Conservation (phyloP, 768 basidiomycete species). For the Rhizopogon vinicolor region DNA sequence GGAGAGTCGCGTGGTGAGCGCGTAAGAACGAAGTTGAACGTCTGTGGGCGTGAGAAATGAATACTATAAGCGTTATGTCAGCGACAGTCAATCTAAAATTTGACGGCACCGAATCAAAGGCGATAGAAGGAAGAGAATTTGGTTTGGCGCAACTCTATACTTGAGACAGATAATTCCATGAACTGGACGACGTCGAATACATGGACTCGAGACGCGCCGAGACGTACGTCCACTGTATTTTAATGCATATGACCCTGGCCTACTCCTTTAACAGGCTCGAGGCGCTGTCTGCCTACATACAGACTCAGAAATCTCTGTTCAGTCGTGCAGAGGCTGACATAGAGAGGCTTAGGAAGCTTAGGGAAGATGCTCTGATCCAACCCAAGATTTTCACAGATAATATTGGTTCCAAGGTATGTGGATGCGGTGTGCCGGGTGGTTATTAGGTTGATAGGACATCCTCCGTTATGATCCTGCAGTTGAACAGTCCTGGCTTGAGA, state of each 20-base stretch:
- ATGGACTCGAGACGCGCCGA: conserved; percentile 32
- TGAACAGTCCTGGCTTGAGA: conserved; percentile 27
- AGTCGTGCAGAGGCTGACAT: conserved; percentile 61
- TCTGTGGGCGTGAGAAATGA: conserved; percentile 17
- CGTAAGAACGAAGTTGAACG: conserved; percentile 3
- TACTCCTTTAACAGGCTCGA: conserved; percentile 27
- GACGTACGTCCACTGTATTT: conserved; percentile 19
- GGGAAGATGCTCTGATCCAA: conserved; percentile 30
- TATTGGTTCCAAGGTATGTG: conserved; percentile 31
- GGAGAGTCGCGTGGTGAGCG: conserved; percentile 10
- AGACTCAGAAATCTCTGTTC: conserved; percentile 55
- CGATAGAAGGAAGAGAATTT: background rate
- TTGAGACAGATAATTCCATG: conserved; percentile 21
- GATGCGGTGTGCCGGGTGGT: background rate
- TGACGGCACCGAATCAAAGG: conserved; percentile 1
- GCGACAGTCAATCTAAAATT: conserved; percentile 11
- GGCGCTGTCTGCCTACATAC: conserved; percentile 64
- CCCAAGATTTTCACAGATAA: conserved; percentile 30
- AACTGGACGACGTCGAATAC: conserved; percentile 24
- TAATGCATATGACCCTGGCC: conserved; percentile 2
- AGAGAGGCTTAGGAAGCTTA: conserved; percentile 45
- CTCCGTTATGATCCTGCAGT: conserved; percentile 25
- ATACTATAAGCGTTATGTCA: conserved; percentile 11
- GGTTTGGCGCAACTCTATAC: background rate
- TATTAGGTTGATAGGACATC: background rate